A percentile compares a stretch with the other conserved stretches of the same genome.
Evolutionary conservation across 805 yeast species (phyloP).

Genomic region (Candida patagonica): DNA sequence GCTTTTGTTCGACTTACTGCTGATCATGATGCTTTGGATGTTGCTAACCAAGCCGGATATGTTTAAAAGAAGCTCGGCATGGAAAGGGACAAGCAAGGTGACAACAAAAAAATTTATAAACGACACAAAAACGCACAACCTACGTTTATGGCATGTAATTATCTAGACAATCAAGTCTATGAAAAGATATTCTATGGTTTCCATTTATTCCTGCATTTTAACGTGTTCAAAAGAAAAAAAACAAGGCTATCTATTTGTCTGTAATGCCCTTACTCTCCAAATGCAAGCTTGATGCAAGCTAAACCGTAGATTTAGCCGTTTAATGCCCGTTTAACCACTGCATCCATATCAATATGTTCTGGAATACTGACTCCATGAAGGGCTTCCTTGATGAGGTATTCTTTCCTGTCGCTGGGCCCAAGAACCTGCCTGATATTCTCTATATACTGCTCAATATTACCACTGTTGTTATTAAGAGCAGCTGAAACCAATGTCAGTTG

Average conservation of each 20-base stretch:
- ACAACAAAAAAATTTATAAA: not conserved
- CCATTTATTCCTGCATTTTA: no score
- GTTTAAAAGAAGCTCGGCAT: conserved; percentile 41
- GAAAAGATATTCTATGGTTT: no score
- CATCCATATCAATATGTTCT: conserved; percentile 16
- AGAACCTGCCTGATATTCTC: conserved; percentile 14
- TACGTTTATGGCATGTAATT: conserved; percentile 1
- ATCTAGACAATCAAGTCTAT: conserved; percentile 1
- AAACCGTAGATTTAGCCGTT: not conserved
- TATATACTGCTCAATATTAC: conserved; percentile 20
- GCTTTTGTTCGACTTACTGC: conserved; percentile 98
- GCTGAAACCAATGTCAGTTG: conserved; percentile 18
- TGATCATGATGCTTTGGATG: conserved; percentile 98
- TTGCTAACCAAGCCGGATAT: conserved; percentile 99
- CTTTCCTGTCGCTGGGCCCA: conserved; percentile 7
- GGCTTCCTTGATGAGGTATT: conserved; percentile 16
- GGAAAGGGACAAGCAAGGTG: not conserved
- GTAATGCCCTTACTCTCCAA: no score
- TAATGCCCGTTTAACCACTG: conserved; percentile 14
- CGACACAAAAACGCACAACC: not conserved
- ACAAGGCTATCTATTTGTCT: no score
- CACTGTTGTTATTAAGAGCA: conserved; percentile 15
- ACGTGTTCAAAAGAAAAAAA: no score
- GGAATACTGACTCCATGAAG: conserved; percentile 18
- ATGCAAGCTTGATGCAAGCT: no score